Evolutionary conservation across 352 stramenopile species (phyloP).

Genomic region (Pythium aristosporum): DNA sequence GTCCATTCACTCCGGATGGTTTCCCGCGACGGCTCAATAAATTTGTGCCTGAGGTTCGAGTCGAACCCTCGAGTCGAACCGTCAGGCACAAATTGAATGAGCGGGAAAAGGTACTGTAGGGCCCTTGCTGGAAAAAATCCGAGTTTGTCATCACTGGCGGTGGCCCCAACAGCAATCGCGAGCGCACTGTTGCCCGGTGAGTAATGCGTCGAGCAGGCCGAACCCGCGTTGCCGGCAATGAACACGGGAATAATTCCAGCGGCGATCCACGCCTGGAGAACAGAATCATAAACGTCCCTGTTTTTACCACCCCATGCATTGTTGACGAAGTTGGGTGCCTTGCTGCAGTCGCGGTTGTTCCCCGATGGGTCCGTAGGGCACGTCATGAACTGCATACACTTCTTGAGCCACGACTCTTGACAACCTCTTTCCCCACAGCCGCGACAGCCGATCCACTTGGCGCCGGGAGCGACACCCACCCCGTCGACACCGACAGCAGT

Average conservation of each 20-base stretch:
- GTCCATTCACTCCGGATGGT: too few species aligned
- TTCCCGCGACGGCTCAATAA: too few species aligned
- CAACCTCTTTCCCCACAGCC: too few species aligned
- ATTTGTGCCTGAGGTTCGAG: too few species aligned
- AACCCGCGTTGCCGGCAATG: constrained; percentile 26
- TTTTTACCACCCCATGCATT: constrained; percentile 26
- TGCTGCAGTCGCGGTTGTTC: constrained; percentile 6
- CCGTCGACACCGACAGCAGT: constrained; percentile 37
- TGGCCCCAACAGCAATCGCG: constrained; percentile 29
- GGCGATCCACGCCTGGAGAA: constrained; percentile 22
- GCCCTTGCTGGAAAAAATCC: constrained; percentile 14
- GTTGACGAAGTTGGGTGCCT: constrained; percentile 15
- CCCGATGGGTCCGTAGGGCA: constrained; percentile 11
- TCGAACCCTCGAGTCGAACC: too few species aligned
- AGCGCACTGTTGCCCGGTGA: constrained; percentile 22
- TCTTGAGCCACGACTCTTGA: constrained; percentile 20
- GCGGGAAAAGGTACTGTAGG: too few species aligned
- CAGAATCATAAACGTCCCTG: constrained; percentile 7
- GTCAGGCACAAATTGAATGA: too few species aligned
- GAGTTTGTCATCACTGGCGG: constrained; percentile 11
- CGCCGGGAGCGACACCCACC: constrained; percentile 18
- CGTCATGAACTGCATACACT: constrained; percentile 32
- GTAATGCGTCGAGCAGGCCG: constrained; percentile 7
- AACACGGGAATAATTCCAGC: constrained; percentile 32
- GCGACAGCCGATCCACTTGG: constrained; percentile 30